Conservation (phyloP, 1,284 basidiomycete genomes). For the Inonotus obliquus region DNA sequence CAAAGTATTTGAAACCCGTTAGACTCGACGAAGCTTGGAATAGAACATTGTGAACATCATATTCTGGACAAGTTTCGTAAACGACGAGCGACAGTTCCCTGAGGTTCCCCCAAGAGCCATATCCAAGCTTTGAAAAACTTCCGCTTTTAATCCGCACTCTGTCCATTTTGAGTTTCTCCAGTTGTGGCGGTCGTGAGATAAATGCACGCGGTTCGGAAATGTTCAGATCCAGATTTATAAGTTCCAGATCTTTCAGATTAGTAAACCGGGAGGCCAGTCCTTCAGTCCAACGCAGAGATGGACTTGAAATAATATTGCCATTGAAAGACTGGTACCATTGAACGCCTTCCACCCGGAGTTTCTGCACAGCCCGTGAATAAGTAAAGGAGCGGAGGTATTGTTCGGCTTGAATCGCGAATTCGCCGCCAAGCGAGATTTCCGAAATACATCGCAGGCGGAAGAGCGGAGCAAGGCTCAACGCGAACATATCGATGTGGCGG, state of each 20-base stretch:
- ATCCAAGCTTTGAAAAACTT: slow-evolving; percentile 1
- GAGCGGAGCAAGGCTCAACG: slow-evolving; percentile 4
- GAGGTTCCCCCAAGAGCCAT: neutral
- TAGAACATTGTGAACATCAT: slow-evolving; percentile 3
- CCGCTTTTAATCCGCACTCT: neutral
- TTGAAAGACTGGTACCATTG: slow-evolving; percentile 12
- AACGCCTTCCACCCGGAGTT: neutral
- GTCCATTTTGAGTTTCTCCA: slow-evolving; percentile 3
- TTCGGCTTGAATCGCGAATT: slow-evolving; percentile 8
- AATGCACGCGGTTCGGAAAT: slow-evolving; percentile 2
- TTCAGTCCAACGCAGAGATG: slow-evolving; percentile 9
- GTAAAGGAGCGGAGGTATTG: slow-evolving; percentile 5
- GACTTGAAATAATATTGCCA: neutral
- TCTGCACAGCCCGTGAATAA: neutral
- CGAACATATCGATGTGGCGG: neutral
- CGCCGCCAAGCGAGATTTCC: slow-evolving; percentile 2
- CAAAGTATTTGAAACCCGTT: slow-evolving; percentile 1
- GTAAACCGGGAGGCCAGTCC: neutral
- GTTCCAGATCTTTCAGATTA: slow-evolving; percentile 4
- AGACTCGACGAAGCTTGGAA: neutral
- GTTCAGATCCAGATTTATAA: slow-evolving; percentile 5
- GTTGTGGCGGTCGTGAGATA: neutral
- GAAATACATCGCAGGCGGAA: neutral
- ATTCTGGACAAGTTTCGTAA: neutral
- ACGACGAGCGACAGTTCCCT: slow-evolving; percentile 5